A percentile compares a stretch with the other conserved stretches of the same genome.
Evolutionary conservation across 2,329 filamentous ascomycete species (phyloP).

Genomic region (Parastagonospora avenae): DNA sequence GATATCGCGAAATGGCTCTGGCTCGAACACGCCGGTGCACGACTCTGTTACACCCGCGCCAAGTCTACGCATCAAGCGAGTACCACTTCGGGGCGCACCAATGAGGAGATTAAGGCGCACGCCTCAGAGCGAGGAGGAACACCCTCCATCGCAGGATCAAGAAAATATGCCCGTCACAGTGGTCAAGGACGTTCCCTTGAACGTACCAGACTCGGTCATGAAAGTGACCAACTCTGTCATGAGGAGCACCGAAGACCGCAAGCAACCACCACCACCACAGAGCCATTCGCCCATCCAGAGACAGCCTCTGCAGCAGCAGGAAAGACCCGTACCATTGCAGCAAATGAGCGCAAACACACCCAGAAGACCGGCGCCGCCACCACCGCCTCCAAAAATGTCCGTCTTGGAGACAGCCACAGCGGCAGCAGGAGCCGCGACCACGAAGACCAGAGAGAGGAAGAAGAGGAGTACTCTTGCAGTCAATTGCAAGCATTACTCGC

Average conservation of each 20-base stretch:
- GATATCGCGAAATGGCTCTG: constrained; percentile 43
- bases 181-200: constrained; percentile 32
- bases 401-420: constrained; percentile 90
- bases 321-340: constrained; percentile 56
- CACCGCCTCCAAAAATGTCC: constrained; percentile 90
- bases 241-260: constrained; percentile 37
- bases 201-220: constrained; percentile 36
- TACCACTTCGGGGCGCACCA: constrained; percentile 46
- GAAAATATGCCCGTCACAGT: constrained; percentile 71
- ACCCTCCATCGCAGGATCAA: constrained; percentile 68
- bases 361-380: constrained; percentile 73
- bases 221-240: constrained; percentile 43
- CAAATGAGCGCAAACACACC: constrained; percentile 72
- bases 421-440: constrained; percentile 77
- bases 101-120: constrained; percentile 47
- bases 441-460: constrained; percentile 71
- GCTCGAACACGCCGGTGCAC: constrained; percentile 46
- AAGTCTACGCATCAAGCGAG: constrained; percentile 46
- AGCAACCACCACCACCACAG: constrained; percentile 25
- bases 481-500: constrained; percentile 88
- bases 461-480: constrained; percentile 84
- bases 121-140: constrained; percentile 47
- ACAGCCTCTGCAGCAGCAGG: constrained; percentile 47
- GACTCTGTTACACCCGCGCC: constrained; percentile 49
- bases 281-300: constrained; percentile 37